Evolutionary conservation across 805 yeast genomes (phyloP).

Genomic region (Ogataea allantospora): DNA sequence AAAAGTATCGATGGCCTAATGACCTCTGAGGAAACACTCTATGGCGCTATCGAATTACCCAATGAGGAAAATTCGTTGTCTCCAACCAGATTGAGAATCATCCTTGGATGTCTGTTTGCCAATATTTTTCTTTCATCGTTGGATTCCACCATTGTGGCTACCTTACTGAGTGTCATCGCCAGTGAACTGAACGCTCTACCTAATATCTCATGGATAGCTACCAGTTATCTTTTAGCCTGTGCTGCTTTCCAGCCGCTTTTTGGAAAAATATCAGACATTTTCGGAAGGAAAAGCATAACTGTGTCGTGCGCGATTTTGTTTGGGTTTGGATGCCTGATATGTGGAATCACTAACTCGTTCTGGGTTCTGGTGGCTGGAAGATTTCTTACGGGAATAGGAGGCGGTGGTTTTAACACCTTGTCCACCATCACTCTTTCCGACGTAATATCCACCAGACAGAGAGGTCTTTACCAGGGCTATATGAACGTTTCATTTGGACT

Average conservation of each 20-base stretch:
- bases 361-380: constrained; percentile 52
- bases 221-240: constrained; percentile 41
- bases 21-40: neutral
- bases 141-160: constrained; percentile 56
- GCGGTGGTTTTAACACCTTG: constrained; percentile 63
- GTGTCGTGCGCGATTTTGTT: constrained; percentile 34
- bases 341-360: constrained; percentile 41
- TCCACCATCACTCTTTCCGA: constrained; percentile 77
- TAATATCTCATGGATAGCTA: constrained; percentile 42
- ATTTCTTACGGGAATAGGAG: constrained; percentile 66
- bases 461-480: constrained; percentile 83
- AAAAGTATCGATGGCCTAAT: neutral
- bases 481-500: constrained; percentile 73
- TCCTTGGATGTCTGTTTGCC: constrained; percentile 20
- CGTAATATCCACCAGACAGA: constrained; percentile 67
- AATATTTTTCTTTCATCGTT: constrained; percentile 45
- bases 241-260: constrained; percentile 54
- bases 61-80: neutral
- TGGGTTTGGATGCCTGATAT: constrained; percentile 40
- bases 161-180: constrained; percentile 49
- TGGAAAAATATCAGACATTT: constrained; percentile 54
- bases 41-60: constrained; percentile 3
- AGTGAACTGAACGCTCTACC: constrained; percentile 48
- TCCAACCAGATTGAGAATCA: constrained; percentile 9
- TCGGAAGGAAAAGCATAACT: constrained; percentile 45